Percentiles rank a stretch among this genome's conserved stretches.
Conservation (phyloP, 2,329 filamentous ascomycete genomes). For the Botrytis medusae region DNA sequence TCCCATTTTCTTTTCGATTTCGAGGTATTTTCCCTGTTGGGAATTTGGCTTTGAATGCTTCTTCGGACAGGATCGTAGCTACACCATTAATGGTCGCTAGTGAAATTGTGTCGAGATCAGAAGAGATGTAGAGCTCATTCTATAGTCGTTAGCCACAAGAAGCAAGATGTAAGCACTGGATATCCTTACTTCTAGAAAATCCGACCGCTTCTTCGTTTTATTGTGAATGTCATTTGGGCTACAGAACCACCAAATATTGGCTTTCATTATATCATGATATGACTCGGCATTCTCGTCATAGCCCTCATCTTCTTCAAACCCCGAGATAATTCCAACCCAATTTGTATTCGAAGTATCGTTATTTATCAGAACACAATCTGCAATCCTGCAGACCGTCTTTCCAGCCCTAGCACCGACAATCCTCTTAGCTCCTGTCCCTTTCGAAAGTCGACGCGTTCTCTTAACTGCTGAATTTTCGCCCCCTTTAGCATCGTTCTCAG, state of each 20-base stretch:
- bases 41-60: slow-evolving; percentile 65
- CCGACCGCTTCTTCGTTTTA: slow-evolving; percentile 75
- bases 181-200: slow-evolving; percentile 66
- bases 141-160: slow-evolving; percentile 41
- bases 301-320: slow-evolving; percentile 72
- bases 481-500: background rate
- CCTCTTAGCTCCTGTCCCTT: slow-evolving; percentile 40
- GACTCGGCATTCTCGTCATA: slow-evolving; percentile 65
- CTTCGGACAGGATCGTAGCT: slow-evolving; percentile 73
- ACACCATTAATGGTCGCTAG: slow-evolving; percentile 88
- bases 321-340: slow-evolving; percentile 87
- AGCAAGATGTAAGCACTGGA: background rate
- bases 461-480: slow-evolving; percentile 27
- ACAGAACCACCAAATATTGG: slow-evolving; percentile 82
- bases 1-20: slow-evolving; percentile 72
- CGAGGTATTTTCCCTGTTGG: slow-evolving; percentile 75
- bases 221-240: slow-evolving; percentile 86
- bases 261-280: slow-evolving; percentile 19
- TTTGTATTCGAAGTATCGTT: slow-evolving; percentile 83
- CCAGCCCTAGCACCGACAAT: slow-evolving; percentile 82
- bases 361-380: slow-evolving; percentile 83
- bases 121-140: slow-evolving; percentile 91
- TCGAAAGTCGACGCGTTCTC: slow-evolving; percentile 28
- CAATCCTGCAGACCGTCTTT: slow-evolving; percentile 73
- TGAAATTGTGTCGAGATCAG: slow-evolving; percentile 83